These are phyloP conservation scores for Lasiodiplodia citricola DNA, from an alignment of 2,329 filamentous ascomycete species.

Conservation along the genomic window DNA sequence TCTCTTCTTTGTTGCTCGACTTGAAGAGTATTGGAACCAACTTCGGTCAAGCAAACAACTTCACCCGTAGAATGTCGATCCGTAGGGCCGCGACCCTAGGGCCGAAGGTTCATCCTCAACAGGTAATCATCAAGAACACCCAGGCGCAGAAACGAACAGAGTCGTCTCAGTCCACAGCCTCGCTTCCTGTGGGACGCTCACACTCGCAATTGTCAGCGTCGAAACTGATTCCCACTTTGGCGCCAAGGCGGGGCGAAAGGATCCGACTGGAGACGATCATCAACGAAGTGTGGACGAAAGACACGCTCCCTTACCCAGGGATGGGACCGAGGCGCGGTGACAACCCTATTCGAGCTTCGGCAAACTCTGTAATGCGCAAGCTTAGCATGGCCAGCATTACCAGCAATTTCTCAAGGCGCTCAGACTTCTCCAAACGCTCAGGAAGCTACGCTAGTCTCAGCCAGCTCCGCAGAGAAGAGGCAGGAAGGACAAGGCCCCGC, in stretches of 20 bases:
- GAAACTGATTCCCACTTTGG: conserved; percentile 69
- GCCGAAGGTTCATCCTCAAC: conserved; percentile 69
- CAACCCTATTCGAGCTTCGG: conserved; percentile 75
- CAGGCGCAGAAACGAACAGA: conserved; percentile 66
- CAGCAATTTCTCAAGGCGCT: conserved; percentile 65
- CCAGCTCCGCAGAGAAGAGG: conserved; percentile 44
- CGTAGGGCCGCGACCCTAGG: conserved; percentile 78
- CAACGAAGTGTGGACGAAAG: conserved; percentile 82
- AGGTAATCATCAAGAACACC: conserved; percentile 88
- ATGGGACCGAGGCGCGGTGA: conserved; percentile 73
- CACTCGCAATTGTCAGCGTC: conserved; percentile 77
- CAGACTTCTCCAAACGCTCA: conserved; percentile 72
- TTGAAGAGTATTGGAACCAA: conserved; percentile 77
- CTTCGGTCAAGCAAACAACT: conserved; percentile 71
- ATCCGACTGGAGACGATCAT: conserved; percentile 76
- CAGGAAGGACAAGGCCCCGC: conserved; percentile 34
- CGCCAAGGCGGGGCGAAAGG: conserved; percentile 76
- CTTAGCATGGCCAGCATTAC: conserved; percentile 82
- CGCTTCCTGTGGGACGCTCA: conserved; percentile 72
- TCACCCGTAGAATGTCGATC: conserved; percentile 74
- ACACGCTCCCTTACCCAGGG: conserved; percentile 80
- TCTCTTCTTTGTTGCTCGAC: conserved; percentile 69
- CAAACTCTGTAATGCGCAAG: conserved; percentile 85
- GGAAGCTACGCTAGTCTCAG: conserved; percentile 59
- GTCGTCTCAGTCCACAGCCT: conserved; percentile 49